Base-by-base conservation (phyloP, 441 rosid species). In the Aquilaria agallochum region DNA sequence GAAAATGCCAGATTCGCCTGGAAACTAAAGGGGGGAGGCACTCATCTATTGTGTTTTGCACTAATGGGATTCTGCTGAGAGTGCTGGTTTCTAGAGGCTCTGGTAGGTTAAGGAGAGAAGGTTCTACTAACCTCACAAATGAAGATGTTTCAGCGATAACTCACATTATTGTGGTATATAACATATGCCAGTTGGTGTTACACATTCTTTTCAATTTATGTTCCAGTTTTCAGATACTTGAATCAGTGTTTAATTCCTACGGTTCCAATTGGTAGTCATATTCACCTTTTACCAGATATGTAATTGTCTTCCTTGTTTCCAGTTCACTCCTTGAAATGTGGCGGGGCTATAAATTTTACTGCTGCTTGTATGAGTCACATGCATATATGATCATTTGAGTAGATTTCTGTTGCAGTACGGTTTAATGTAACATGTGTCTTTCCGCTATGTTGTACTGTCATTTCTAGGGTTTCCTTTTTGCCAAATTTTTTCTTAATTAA, bases 11-110 rank as follows among this genome's bases (percentile, higher is more conserved):
- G 97, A 93, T 95, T 74, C 95, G 96, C 59, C 74, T 91, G 74
- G 97, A 91, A 79, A 89, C 87, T 67, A 89, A 76, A 79, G 97
- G 99, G 68, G 97, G 97, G 60, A 81, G 74, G 74, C 79, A 87
- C 69, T 86, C 98, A 10, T 89, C 98, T 60, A 78, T 95, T 67
- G 91, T 95, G 64, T 95, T 95, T 79, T 95, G 99, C 85, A 95
- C 99, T 5, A 95, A 95, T 68, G 99, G 99, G 58, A 73, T 95
- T 68, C 85, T 92, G 56, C 65, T 92, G 72, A 83, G 96, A 75
- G 80, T 92, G 62, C 85, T 95, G 74, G 91, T 92, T 66, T 81
- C 91, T 30, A 70, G 64, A 68, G 89, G 90, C 64, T 62, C 74
- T 59, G 72, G 60, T 68, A 59, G 70, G 51, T 74, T 55, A 47